Conservation (phyloP, 345 rosid genomes). For the Iberis pinnata region DNA sequence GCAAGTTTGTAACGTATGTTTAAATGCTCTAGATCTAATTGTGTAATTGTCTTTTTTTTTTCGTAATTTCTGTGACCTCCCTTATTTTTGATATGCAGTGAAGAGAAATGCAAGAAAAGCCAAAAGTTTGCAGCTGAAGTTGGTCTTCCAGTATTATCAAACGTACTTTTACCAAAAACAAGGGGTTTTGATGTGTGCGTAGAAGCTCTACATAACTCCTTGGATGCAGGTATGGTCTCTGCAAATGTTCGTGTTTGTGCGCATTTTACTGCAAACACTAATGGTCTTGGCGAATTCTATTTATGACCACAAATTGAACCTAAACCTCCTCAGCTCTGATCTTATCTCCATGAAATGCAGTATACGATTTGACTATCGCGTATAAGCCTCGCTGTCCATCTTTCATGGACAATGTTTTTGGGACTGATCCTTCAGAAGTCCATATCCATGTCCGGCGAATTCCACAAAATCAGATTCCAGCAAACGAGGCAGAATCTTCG, state of each 20-base stretch:
- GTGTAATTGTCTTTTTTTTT: conserved; percentile 7
- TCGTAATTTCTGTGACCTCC: conserved; percentile 7
- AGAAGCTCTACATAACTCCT: conserved; percentile 48
- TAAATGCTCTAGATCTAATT: conserved; percentile 1
- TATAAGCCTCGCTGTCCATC: conserved; percentile 63
- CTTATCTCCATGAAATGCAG: conserved; percentile 38
- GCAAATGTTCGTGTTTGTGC: neutral
- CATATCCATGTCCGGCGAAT: conserved; percentile 65
- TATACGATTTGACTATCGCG: conserved; percentile 67
- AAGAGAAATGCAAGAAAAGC: conserved; percentile 58
- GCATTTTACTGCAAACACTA: neutral
- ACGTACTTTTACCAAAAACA: conserved; percentile 71
- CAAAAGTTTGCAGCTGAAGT: conserved; percentile 56
- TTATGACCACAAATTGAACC: too few species aligned
- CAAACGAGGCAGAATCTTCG: conserved; percentile 39
- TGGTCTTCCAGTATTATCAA: conserved; percentile 63
- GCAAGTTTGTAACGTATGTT: neutral
- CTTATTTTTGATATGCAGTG: conserved; percentile 41
- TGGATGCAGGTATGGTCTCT: conserved; percentile 57
- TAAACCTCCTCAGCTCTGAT: neutral
- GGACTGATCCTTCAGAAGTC: conserved; percentile 75
- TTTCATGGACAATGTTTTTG: conserved; percentile 75
- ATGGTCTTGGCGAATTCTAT: too few species aligned
- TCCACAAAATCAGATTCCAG: conserved; percentile 40
- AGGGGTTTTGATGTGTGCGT: conserved; percentile 63